Evolutionary conservation across 495 filamentous ascomycete species (phyloP).

Genomic region (Pyronema domesticum): DNA sequence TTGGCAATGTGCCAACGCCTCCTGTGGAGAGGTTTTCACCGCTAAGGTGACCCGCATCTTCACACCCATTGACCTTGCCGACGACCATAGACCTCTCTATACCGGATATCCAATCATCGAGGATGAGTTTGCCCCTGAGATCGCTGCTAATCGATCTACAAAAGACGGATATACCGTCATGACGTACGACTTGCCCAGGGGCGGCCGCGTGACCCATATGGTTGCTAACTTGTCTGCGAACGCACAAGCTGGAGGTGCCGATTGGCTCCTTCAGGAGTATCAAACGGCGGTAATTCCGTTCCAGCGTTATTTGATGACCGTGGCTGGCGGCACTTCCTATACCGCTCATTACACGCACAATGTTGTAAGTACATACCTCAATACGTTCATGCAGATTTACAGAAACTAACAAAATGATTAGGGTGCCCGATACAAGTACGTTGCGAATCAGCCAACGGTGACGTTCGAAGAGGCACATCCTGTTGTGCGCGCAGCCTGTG

Average conservation of each 20-base stretch:
- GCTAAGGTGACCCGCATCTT: conserved; percentile 13
- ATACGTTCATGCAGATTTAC: not conserved
- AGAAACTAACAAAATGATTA: conserved; percentile 24
- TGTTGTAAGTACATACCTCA: conserved; percentile 35
- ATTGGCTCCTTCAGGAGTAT: conserved; percentile 45
- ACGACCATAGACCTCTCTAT: conserved; percentile 19
- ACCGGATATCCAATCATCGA: conserved; percentile 19
- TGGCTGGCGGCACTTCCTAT: not conserved
- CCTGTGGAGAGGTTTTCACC: conserved; percentile 31
- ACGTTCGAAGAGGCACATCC: conserved; percentile 42
- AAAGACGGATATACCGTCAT: conserved; percentile 20
- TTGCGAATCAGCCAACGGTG: conserved; percentile 34
- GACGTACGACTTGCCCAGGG: conserved; percentile 26
- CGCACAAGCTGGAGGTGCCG: conserved; percentile 34
- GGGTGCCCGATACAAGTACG: conserved; percentile 71
- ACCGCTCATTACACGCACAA: conserved; percentile 56
- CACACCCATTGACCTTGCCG: conserved; percentile 25
- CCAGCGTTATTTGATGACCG: conserved; percentile 29
- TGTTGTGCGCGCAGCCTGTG: conserved; percentile 37
- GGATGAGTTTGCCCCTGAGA: conserved; percentile 11
- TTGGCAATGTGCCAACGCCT: conserved; percentile 43
- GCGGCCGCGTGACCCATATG: conserved; percentile 47
- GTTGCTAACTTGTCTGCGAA: conserved; percentile 37
- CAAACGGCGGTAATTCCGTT: conserved; percentile 43
- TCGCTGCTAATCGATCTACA: conserved; percentile 10